Percentiles rank a stretch among this genome's conserved stretches.
phyloP scores from a whole-genome alignment of 495 filamentous ascomycete species.

The Hyaloscypha hepaticicola region DNA sequence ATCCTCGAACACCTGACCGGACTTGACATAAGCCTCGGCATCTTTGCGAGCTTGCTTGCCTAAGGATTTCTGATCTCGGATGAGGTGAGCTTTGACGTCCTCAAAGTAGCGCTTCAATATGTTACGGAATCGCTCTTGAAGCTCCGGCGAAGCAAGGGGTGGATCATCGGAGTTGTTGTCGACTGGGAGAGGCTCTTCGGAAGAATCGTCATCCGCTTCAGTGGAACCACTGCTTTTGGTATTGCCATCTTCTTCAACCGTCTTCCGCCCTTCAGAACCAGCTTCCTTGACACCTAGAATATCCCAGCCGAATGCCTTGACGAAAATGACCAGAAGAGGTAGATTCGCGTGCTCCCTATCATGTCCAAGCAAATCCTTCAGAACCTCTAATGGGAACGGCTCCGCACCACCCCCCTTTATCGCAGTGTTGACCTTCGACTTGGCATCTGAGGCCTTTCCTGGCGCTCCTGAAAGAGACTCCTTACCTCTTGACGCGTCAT shows the following conservation, averaged over 20 bases:
- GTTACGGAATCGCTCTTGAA: constrained; percentile 84
- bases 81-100: constrained; percentile 84
- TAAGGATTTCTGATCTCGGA: constrained; percentile 86
- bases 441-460: constrained; percentile 53
- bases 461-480: constrained; percentile 50
- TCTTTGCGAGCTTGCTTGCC: constrained; percentile 83
- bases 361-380: constrained; percentile 93
- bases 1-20: constrained; percentile 97
- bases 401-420: constrained; percentile 61
- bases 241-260: constrained; percentile 79
- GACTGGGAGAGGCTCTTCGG: constrained; percentile 43
- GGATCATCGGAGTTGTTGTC: constrained; percentile 53
- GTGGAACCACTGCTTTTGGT: constrained; percentile 50
- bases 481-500: constrained; percentile 72
- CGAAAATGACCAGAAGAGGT: constrained; percentile 87
- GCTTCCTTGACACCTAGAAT: constrained; percentile 74
- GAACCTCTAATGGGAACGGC: constrained; percentile 90
- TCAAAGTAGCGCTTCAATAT: constrained; percentile 89
- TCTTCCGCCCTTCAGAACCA: constrained; percentile 73
- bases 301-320: constrained; percentile 96
- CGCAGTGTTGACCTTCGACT: constrained; percentile 45
- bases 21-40: constrained; percentile 97
- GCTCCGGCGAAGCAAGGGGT: constrained; percentile 70
- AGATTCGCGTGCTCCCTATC: constrained; percentile 91
- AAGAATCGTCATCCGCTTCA: constrained; percentile 49